Percentiles rank a stretch among this genome's conserved stretches.
phyloP scores from a whole-genome alignment of 306 rosid genomes.

The Castanea mollissima region DNA sequence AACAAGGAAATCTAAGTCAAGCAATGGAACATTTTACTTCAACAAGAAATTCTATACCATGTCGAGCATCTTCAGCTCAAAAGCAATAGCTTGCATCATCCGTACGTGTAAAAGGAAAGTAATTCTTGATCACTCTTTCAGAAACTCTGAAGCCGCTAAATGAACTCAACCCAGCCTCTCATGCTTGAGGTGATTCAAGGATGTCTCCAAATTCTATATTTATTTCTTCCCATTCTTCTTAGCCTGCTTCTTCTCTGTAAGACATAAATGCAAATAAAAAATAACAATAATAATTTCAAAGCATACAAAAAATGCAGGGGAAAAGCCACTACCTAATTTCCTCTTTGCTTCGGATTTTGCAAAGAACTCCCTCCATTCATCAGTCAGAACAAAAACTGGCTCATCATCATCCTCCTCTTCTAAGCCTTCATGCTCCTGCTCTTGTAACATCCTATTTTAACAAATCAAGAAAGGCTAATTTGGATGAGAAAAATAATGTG shows the following conservation, averaged over 20 bases:
- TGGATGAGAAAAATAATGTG: neutral
- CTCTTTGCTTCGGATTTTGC: slow-evolving; percentile 72
- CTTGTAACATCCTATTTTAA: slow-evolving; percentile 47
- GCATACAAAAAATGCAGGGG: neutral
- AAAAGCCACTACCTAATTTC: slow-evolving; percentile 44
- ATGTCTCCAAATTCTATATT: neutral
- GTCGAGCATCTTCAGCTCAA: neutral
- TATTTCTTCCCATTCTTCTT: slow-evolving; percentile 52
- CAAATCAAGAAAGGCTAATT: neutral
- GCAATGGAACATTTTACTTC: neutral
- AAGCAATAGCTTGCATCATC: neutral
- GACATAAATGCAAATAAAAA: neutral
- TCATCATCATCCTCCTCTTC: slow-evolving; percentile 67
- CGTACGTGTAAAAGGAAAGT: neutral
- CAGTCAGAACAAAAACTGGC: slow-evolving; percentile 64
- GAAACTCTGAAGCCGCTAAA: neutral
- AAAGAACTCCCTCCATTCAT: slow-evolving; percentile 81
- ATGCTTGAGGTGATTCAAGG: neutral
- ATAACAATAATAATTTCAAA: neutral
- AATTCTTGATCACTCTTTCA: neutral
- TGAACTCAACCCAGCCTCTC: neutral
- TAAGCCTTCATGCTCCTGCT: slow-evolving; percentile 27
- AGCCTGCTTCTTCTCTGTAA: slow-evolving; percentile 54
- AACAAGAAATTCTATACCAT: neutral
- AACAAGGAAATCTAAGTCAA: neutral